Percentiles rank a stretch among this genome's conserved stretches.
These are phyloP conservation scores for Pyronema domesticum DNA, from an alignment of 495 filamentous ascomycete genomes.

Conservation along the genomic window DNA sequence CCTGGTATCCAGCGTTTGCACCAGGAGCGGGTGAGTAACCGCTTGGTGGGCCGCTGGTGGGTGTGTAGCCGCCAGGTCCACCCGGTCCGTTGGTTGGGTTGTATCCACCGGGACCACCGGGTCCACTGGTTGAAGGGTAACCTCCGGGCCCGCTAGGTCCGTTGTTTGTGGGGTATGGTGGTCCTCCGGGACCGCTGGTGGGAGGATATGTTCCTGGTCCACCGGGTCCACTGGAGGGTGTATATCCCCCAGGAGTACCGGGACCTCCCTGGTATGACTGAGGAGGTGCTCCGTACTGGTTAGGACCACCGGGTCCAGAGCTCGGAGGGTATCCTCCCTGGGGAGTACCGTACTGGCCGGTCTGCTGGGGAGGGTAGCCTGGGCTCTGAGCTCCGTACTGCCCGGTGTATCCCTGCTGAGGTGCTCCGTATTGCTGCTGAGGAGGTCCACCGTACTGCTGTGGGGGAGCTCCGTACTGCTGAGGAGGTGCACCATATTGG, in stretches of 20 bases:
- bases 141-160: neutral
- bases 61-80: neutral
- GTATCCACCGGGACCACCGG: slow-evolving; percentile 2
- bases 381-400: slow-evolving; percentile 4
- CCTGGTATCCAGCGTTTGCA: slow-evolving; percentile 8
- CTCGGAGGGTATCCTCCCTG: slow-evolving; percentile 9
- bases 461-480: slow-evolving; percentile 11
- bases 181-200: slow-evolving; percentile 10
- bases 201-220: neutral
- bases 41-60: neutral
- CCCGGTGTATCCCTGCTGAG: slow-evolving; percentile 6
- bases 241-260: neutral
- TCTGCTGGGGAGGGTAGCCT: neutral
- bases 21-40: neutral
- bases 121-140: neutral
- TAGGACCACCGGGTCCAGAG: slow-evolving; percentile 3
- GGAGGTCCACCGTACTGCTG: slow-evolving; percentile 8
- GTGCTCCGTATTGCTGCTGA: slow-evolving; percentile 7
- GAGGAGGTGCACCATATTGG: slow-evolving; percentile 21
- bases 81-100: neutral
- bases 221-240: neutral
- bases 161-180: neutral
- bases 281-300: neutral
- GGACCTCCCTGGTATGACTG: neutral
- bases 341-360: slow-evolving; percentile 7